phyloP scores from a whole-genome alignment of 1,139 yeast species.

The Yamadazyma diddensiae region DNA sequence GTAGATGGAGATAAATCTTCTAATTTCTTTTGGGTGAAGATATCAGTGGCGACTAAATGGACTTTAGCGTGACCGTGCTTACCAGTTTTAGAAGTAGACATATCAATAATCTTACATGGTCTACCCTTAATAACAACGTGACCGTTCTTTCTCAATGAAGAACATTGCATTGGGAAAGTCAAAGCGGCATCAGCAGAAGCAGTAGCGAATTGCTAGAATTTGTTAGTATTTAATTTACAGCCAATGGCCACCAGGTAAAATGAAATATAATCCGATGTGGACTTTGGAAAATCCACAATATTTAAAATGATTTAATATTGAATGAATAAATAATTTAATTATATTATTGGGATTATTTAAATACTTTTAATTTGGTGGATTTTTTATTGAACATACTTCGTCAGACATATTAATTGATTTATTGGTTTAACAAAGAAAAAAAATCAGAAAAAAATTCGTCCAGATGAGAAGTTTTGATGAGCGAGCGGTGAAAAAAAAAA shows the following conservation, averaged over 20 bases:
- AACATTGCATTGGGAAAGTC: conserved; percentile 99
- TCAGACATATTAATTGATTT: conserved; percentile 12
- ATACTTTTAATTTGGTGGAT: no score
- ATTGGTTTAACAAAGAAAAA: conserved; percentile 7
- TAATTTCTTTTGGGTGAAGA: conserved; percentile 98
- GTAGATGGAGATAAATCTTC: conserved; percentile 99
- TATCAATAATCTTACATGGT: conserved; percentile 99
- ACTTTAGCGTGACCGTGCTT: conserved; percentile 99
- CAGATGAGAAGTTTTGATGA: conserved; percentile 11
- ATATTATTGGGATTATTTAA: background rate
- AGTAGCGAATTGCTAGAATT: conserved; percentile 82
- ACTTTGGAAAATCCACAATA: background rate
- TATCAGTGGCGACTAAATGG: conserved; percentile 97
- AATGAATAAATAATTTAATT: background rate
- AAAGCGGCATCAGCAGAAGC: conserved; percentile 99
- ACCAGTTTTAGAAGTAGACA: conserved; percentile 99
- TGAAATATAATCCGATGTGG: background rate
- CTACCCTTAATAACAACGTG: conserved; percentile 98
- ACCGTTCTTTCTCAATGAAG: conserved; percentile 99
- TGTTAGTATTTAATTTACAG: conserved; percentile 30
- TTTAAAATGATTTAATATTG: background rate
- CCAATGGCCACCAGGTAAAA: background rate
- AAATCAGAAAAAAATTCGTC: conserved; percentile 13
- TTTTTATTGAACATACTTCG: conserved; percentile 16
- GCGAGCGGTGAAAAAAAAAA: conserved; percentile 2